Conservation (phyloP, 164 flowering plant species). For the Tinospora cordifolia region DNA sequence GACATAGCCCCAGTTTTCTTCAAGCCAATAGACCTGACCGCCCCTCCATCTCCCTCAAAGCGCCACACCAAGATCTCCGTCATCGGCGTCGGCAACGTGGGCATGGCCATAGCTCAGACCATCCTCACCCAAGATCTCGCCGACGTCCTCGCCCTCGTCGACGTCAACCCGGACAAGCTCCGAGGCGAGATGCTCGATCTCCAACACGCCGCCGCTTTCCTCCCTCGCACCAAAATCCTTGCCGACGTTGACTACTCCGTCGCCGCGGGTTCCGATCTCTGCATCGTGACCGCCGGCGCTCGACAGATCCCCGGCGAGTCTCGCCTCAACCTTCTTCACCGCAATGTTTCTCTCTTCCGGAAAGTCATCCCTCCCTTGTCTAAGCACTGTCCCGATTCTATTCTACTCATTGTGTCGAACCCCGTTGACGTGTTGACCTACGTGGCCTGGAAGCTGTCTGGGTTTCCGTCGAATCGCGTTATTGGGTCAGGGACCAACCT, state of each 20-base stretch:
- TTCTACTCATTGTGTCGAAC: constrained; percentile 13
- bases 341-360: constrained; percentile 46
- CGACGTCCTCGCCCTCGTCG: constrained; percentile 12
- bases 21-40: constrained; percentile 35
- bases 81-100: constrained; percentile 56
- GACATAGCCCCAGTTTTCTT: constrained; percentile 41
- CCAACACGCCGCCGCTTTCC: constrained; percentile 63
- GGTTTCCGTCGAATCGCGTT: constrained; percentile 13
- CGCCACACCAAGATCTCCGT: constrained; percentile 68
- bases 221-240: constrained; percentile 61
- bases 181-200: constrained; percentile 20
- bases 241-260: constrained; percentile 24
- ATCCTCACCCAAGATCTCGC: constrained; percentile 16
- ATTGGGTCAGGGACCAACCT: constrained; percentile 17
- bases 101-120: constrained; percentile 19
- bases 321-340: constrained; percentile 53
- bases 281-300: constrained; percentile 77
- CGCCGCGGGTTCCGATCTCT: constrained; percentile 60
- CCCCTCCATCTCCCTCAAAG: constrained; percentile 39
- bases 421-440: constrained; percentile 16
- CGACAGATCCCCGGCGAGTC: constrained; percentile 64
- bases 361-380: constrained; percentile 48
- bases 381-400: constrained; percentile 8
- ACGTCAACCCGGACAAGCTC: constrained; percentile 9
- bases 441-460: constrained; percentile 16